Evolutionary conservation across 139 green algal species (phyloP).

Genomic region (Closterium sp.): DNA sequence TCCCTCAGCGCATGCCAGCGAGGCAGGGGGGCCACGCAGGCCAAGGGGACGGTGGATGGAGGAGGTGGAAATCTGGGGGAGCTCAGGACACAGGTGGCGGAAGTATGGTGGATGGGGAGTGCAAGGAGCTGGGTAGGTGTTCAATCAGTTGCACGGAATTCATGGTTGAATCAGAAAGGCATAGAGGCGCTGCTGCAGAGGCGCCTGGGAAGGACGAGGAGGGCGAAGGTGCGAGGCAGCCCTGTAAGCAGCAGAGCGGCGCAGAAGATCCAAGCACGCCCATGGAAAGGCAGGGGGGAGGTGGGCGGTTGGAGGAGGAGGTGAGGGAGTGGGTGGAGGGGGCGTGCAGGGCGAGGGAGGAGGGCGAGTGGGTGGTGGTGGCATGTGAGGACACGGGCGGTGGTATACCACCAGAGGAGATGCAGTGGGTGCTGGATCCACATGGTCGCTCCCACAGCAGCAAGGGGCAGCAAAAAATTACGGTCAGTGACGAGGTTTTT

Average conservation of each 20-base stretch:
- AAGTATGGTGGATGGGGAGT: too few relatives aligned
- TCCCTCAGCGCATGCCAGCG: neutral
- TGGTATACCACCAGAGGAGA: neutral
- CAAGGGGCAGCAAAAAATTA: too few relatives aligned
- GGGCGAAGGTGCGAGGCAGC: neutral
- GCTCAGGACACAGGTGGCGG: too few relatives aligned
- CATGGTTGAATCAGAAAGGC: too few relatives aligned
- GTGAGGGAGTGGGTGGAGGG: neutral
- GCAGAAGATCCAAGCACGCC: neutral
- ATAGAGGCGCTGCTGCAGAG: too few relatives aligned
- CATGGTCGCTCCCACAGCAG: neutral
- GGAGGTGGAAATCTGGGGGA: too few relatives aligned
- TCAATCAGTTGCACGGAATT: too few relatives aligned
- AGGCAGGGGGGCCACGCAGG: neutral
- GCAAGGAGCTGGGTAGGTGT: too few relatives aligned
- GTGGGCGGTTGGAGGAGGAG: neutral
- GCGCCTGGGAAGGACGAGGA: too few relatives aligned
- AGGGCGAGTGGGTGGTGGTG: neutral
- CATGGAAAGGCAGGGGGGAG: neutral
- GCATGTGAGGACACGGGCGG: neutral
- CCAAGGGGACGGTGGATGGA: neutral
- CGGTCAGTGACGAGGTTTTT: neutral
- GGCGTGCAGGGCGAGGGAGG: neutral
- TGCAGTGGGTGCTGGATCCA: too few relatives aligned
- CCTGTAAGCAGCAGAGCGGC: neutral